Conservation (phyloP, 176 grass and related monocot genomes). For the Aegilops longissima region DNA sequence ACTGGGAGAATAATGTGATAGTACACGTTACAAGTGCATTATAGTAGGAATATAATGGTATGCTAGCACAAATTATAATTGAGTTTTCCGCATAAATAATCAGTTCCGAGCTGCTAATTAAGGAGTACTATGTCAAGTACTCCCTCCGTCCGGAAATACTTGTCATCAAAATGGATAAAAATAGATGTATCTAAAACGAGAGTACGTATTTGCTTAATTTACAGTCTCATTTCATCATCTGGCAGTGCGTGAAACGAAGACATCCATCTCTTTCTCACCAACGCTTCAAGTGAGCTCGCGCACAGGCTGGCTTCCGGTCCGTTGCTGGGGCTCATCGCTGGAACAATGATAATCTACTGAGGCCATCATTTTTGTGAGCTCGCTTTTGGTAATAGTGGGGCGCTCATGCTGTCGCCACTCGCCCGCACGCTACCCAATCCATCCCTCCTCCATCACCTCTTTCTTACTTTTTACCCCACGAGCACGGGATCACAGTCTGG, state of each 20-base stretch:
- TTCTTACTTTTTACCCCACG: conserved; percentile 19
- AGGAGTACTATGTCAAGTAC: no score
- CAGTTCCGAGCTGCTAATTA: background rate
- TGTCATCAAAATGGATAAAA: no score
- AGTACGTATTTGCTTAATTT: no score
- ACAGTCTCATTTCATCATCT: background rate
- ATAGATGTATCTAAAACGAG: no score
- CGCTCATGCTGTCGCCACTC: conserved; percentile 6
- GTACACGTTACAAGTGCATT: background rate
- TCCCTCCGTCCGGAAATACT: no score
- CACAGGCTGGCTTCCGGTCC: background rate
- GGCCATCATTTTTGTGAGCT: background rate
- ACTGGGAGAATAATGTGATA: background rate
- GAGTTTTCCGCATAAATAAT: background rate
- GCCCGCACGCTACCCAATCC: conserved; percentile 10
- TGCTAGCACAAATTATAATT: background rate
- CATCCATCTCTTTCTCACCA: background rate
- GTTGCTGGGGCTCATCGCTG: background rate
- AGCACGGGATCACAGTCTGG: conserved; percentile 4
- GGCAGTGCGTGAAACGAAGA: background rate
- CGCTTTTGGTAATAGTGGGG: conserved; percentile 36
- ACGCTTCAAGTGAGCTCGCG: background rate
- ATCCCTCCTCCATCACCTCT: background rate
- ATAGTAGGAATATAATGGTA: background rate
- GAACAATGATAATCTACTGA: background rate